Percentiles rank a stretch among this genome's conserved stretches.
Evolutionary conservation across 1,139 yeast genomes (phyloP).

Genomic region (Diutina siamensis): DNA sequence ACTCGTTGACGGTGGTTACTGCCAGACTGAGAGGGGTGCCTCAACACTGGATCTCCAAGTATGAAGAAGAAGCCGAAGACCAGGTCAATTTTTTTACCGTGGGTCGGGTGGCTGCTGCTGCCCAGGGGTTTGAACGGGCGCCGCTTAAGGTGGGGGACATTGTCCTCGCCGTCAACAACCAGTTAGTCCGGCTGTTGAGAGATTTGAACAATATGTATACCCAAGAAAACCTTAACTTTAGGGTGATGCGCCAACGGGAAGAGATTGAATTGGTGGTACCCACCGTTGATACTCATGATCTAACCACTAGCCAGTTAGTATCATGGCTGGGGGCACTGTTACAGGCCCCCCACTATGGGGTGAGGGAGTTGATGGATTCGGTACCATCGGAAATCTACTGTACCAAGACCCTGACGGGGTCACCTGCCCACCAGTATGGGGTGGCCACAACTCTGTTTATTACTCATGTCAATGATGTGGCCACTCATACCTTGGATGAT

Average conservation of each 20-base stretch:
- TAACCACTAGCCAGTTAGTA: conserved; percentile 57
- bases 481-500: conserved; percentile 56
- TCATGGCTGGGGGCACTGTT: conserved; percentile 37
- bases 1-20: conserved; percentile 54
- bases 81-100: conserved; percentile 67
- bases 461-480: conserved; percentile 74
- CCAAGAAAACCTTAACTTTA: conserved; percentile 38
- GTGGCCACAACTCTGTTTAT: conserved; percentile 71
- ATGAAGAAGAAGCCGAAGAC: conserved; percentile 49
- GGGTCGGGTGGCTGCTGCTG: conserved; percentile 52
- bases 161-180: conserved; percentile 55
- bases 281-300: conserved; percentile 43
- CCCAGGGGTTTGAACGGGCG: conserved; percentile 18
- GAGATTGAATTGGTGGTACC: conserved; percentile 55
- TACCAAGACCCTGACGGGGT: conserved; percentile 60
- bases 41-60: conserved; percentile 63
- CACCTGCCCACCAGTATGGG: conserved; percentile 82
- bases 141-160: conserved; percentile 48
- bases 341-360: conserved; percentile 41
- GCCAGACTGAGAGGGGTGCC: conserved; percentile 83
- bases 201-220: conserved; percentile 50
- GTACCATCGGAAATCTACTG: conserved; percentile 80
- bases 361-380: conserved; percentile 57
- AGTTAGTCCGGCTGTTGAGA: conserved; percentile 51
- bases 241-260: conserved; percentile 30